A percentile compares a stretch with the other conserved stretches of the same genome.
Conservation (phyloP, 257 asterid species). For the Solanum rostratum region DNA sequence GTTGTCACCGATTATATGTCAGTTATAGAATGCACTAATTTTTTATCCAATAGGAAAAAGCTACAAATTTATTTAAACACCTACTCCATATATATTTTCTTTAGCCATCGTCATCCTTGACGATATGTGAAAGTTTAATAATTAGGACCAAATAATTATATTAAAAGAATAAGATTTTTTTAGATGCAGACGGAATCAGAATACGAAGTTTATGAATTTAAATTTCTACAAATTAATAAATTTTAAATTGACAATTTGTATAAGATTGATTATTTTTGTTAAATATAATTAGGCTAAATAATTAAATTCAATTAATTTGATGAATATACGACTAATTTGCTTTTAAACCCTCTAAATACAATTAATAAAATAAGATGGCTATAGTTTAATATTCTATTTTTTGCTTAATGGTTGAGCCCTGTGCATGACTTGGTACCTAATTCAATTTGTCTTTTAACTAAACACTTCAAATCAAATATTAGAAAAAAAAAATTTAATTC, state of each 20-base stretch:
- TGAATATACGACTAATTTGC: rapidly evolving
- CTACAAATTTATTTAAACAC: not conserved
- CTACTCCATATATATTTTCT: not conserved
- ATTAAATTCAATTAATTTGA: rapidly evolving
- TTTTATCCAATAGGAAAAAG: not conserved
- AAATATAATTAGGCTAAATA: not conserved
- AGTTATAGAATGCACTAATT: not conserved
- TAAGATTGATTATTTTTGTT: not conserved
- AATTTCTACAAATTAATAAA: not conserved
- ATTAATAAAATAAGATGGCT: not conserved
- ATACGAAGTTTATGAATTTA: not conserved
- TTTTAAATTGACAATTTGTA: not conserved
- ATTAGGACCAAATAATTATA: not conserved
- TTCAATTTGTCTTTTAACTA: not conserved
- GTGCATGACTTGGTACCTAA: not conserved
- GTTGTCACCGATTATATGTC: too few species aligned
- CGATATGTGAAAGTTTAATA: not conserved
- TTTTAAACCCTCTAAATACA: not conserved
- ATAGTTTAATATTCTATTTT: not conserved
- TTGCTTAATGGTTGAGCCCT: not conserved
- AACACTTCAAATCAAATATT: not conserved
- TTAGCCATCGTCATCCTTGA: not conserved
- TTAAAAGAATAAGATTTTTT: not conserved
- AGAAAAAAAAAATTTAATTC: not conserved
- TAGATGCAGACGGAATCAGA: not conserved